Evolutionary conservation across 179 eudicot species (phyloP).

Genomic region (Dionaea muscipula): DNA sequence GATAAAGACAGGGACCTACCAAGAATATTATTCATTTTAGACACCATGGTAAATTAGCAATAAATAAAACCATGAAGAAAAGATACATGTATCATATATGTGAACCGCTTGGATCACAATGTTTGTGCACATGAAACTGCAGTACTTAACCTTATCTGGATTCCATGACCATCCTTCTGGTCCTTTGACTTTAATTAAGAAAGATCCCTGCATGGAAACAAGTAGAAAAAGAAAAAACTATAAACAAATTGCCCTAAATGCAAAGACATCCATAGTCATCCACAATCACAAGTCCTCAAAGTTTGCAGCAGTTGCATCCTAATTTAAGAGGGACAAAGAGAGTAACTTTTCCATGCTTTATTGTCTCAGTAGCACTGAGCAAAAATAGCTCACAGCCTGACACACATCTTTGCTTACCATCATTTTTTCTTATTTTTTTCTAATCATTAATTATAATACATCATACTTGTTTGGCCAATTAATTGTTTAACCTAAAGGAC

Average conservation of each 20-base stretch:
- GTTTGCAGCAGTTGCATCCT: no score
- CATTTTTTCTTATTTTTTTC: no score
- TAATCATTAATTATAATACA: no score
- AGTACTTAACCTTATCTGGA: conserved; percentile 53
- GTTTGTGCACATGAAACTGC: background rate
- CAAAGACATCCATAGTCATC: no score
- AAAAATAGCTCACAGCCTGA: no score
- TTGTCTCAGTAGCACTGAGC: no score
- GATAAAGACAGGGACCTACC: conserved; percentile 69
- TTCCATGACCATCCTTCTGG: conserved; percentile 96
- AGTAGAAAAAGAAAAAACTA: background rate
- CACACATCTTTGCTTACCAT: no score
- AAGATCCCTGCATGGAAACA: conserved; percentile 60
- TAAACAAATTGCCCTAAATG: background rate
- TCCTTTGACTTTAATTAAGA: conserved; percentile 75
- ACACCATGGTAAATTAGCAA: conserved; percentile 2
- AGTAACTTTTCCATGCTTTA: no score
- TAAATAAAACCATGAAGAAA: background rate
- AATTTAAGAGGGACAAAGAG: no score
- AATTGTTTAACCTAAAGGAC: no score
- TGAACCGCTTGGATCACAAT: background rate
- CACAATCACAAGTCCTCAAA: no score
- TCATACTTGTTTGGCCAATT: no score
- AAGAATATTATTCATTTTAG: conserved; percentile 16
- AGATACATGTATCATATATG: background rate